These are phyloP conservation scores for Bolboschoenoplectus hybrid DNA, from an alignment of 202 grass and related monocot genomes.

Conservation along the genomic window DNA sequence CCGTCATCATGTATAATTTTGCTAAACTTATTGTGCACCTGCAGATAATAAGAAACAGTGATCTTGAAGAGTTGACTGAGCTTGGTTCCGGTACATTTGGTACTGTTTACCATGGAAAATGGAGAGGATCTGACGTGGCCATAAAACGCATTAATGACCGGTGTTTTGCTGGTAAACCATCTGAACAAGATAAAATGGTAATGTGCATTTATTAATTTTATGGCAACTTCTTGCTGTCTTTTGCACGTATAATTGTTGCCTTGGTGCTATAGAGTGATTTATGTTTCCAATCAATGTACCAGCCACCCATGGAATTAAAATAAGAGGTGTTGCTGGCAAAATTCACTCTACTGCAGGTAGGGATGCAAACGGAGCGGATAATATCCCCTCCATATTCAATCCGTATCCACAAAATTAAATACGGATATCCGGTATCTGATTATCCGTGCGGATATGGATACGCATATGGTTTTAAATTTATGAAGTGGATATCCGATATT, in stretches of 20 bases:
- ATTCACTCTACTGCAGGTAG: neutral
- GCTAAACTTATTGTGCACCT: slow-evolving; percentile 18
- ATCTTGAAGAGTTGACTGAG: slow-evolving; percentile 91
- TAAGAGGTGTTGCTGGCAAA: neutral
- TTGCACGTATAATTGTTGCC: slow-evolving; percentile 17
- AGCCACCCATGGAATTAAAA: neutral
- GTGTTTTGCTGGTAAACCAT: slow-evolving; percentile 91
- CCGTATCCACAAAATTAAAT: too few relatives aligned
- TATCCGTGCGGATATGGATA: too few relatives aligned
- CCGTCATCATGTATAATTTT: neutral
- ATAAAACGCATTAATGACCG: slow-evolving; percentile 99
- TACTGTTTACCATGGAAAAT: slow-evolving; percentile 99
- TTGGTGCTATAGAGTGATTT: neutral
- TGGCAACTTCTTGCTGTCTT: neutral
- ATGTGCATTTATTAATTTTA: slow-evolving; percentile 28
- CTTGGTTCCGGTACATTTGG: slow-evolving; percentile 98
- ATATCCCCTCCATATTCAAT: too few relatives aligned
- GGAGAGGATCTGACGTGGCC: slow-evolving; percentile 97
- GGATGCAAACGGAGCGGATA: too few relatives aligned
- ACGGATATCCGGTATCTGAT: too few relatives aligned
- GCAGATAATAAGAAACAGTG: slow-evolving; percentile 96
- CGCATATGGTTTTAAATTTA: too few relatives aligned
- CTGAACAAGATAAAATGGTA: slow-evolving; percentile 95
- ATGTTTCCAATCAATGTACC: neutral
- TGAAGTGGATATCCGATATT: too few relatives aligned